Evolutionary conservation across 257 asterid species (phyloP), one percentile per base, ranked within the genome.

Genomic region (Lithospermum erythrorhizon): DNA sequence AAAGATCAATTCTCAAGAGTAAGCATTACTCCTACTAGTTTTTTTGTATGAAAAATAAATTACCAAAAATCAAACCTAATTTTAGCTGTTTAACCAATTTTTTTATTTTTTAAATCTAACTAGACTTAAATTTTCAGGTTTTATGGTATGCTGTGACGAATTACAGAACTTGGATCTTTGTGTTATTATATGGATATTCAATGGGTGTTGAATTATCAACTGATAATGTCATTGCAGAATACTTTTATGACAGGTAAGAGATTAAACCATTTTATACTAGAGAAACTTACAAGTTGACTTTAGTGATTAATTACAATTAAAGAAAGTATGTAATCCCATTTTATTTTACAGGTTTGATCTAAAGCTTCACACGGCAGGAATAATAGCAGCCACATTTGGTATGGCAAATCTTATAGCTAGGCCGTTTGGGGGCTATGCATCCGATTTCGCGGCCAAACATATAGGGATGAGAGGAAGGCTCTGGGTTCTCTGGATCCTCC

Each of bases 391-490:
- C 21, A 65, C 82, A 1, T 83, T 78, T 56, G 91, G 91, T 0
- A 75, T 83, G 86, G 86, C 88, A 0, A 83, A 83, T 61, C 62
- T 79, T 2, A 24, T 72, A 0, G 70, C 86, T 13, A 79, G 87
- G 5, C 91, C 91, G 0, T 75, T 79, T 1, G 88, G 91, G 0
- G 91, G 88, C 2, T 77, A 15, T 11, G 69, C 78, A 6, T 83
- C 91, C 0, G 87, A 83, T 37, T 16, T 58, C 15, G 68, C 76
- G 1, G 83, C 79, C 0, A 57, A 66, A n/a, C 19, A 9, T 16
- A 76, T 83, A 18, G 91, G 91, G 5, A 83, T 83, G 91, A 72
- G 88, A 27, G 91, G 87, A 0, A 71, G 91, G 24, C 32, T 83
- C 0, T 81, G 87, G 91, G 66, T 61, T 0, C 78, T 83, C 1